phyloP scores from a whole-genome alignment of 1,284 basidiomycete species.

The Crepidotus sp. region DNA sequence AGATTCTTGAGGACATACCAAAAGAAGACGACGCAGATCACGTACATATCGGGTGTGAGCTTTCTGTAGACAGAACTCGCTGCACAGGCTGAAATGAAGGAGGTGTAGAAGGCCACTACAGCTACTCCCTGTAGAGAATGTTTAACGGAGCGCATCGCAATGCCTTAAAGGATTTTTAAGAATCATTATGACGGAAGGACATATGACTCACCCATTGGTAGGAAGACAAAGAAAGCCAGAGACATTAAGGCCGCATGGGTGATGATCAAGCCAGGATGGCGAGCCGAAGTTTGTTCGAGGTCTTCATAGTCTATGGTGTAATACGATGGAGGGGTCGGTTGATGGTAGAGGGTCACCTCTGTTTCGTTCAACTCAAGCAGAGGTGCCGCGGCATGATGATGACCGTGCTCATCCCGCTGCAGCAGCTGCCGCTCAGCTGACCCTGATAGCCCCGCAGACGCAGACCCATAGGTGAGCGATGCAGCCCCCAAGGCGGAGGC shows the following conservation, averaged over 20 bases:
- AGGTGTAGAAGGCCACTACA: constrained; percentile 48
- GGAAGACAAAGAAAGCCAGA: constrained; percentile 65
- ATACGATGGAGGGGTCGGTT: constrained; percentile 67
- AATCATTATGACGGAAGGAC: constrained; percentile 1
- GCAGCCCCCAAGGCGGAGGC: neutral
- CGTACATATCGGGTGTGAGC: constrained; percentile 72
- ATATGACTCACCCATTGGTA: constrained; percentile 55
- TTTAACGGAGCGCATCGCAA: constrained; percentile 64
- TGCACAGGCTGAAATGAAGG: constrained; percentile 50
- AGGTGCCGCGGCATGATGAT: constrained; percentile 45
- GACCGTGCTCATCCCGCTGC: constrained; percentile 19
- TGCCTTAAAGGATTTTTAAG: constrained; percentile 36
- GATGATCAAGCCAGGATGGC: constrained; percentile 58
- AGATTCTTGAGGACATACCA: constrained; percentile 9
- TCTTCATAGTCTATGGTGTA: constrained; percentile 67
- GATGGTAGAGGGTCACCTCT: constrained; percentile 51
- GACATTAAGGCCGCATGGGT: constrained; percentile 61
- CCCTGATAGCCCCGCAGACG: neutral
- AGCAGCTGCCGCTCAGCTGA: constrained; percentile 4
- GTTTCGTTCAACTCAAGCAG: constrained; percentile 64
- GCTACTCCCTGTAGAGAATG: constrained; percentile 52
- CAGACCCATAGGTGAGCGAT: neutral
- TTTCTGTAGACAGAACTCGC: constrained; percentile 62
- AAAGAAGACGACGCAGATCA: constrained; percentile 19
- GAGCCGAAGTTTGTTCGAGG: constrained; percentile 31